These are phyloP conservation scores for Nemophila menziesii DNA, from an alignment of 257 asterid genomes.

Conservation along the genomic window DNA sequence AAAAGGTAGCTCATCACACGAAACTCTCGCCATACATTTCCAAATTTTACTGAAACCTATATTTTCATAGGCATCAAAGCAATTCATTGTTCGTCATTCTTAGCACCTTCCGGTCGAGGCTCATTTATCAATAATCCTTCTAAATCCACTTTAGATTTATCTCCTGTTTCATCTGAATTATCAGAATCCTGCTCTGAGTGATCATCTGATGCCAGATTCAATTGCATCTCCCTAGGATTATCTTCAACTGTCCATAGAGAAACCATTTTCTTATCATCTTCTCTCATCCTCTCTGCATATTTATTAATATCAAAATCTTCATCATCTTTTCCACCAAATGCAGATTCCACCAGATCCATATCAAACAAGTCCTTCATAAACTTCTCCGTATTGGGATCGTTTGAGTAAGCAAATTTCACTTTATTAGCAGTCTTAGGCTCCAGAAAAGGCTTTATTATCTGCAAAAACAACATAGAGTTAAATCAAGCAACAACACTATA, in stretches of 20 bases:
- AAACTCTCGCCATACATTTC: too few relatives aligned
- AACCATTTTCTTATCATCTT: slow-evolving; percentile 55
- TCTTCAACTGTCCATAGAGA: slow-evolving; percentile 28
- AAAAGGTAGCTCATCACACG: too few relatives aligned
- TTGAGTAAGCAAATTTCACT: slow-evolving; percentile 62
- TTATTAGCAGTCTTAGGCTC: slow-evolving; percentile 82
- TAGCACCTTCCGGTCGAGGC: slow-evolving; percentile 13
- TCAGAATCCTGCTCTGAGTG: slow-evolving; percentile 32
- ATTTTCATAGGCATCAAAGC: too few relatives aligned
- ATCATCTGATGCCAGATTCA: slow-evolving; percentile 9
- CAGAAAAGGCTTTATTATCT: slow-evolving; percentile 46
- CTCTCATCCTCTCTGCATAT: slow-evolving; percentile 87
- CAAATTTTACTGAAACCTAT: too few relatives aligned
- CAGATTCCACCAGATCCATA: slow-evolving; percentile 55
- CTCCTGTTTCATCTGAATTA: slow-evolving; percentile 20
- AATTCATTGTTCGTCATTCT: neutral
- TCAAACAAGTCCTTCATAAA: slow-evolving; percentile 61
- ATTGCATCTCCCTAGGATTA: slow-evolving; percentile 12
- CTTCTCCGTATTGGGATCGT: slow-evolving; percentile 44
- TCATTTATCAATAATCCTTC: slow-evolving; percentile 14
- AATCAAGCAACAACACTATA: neutral
- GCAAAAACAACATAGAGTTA: neutral
- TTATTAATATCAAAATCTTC: slow-evolving; percentile 53
- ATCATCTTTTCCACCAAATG: slow-evolving; percentile 65
- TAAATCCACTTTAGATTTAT: slow-evolving; percentile 18